These are phyloP conservation scores for Trichoderma brevicompactum DNA, from an alignment of 2,329 filamentous ascomycete genomes.

Conservation along the genomic window DNA sequence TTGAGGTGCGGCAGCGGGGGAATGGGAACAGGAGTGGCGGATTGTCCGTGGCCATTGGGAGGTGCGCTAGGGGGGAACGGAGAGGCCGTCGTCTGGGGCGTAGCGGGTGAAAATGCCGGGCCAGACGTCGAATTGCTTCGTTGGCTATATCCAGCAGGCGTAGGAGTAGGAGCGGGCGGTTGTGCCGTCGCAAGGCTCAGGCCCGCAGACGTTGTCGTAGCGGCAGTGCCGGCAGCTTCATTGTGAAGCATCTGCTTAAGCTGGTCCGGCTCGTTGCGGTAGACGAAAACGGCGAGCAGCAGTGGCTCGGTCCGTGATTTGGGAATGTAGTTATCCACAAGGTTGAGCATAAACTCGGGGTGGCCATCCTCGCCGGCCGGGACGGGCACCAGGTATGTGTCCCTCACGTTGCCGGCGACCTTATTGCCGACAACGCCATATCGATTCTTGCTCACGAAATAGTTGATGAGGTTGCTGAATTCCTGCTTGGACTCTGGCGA, in stretches of 20 bases:
- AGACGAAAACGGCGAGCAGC: conserved; percentile 83
- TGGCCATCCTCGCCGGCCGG: conserved; percentile 70
- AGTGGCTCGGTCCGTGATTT: conserved; percentile 72
- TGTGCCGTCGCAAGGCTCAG: conserved; percentile 8
- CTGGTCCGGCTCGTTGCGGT: conserved; percentile 63
- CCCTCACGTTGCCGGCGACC: conserved; percentile 74
- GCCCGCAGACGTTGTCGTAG: conserved; percentile 6
- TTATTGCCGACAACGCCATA: conserved; percentile 89
- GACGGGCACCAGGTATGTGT: conserved; percentile 89
- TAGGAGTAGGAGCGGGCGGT: conserved; percentile 35
- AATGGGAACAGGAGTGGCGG: conserved; percentile 44
- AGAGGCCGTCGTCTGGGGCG: conserved; percentile 43
- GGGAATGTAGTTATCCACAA: conserved; percentile 83
- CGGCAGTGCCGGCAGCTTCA: conserved; percentile 29
- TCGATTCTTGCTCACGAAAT: conserved; percentile 79
- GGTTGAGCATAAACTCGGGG: conserved; percentile 84
- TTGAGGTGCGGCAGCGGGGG: conserved; percentile 42
- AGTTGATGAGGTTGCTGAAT: conserved; percentile 81
- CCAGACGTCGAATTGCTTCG: conserved; percentile 55
- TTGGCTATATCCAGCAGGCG: conserved; percentile 43
- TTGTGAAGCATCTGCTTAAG: conserved; percentile 37
- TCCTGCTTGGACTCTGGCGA: conserved; percentile 62
- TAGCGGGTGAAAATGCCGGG: conserved; percentile 59
- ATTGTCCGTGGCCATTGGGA: conserved; percentile 41
- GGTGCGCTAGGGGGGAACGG: conserved; percentile 42